Base-by-base conservation (phyloP, 352 stramenopile species). In the Pythium myriotylum region DNA sequence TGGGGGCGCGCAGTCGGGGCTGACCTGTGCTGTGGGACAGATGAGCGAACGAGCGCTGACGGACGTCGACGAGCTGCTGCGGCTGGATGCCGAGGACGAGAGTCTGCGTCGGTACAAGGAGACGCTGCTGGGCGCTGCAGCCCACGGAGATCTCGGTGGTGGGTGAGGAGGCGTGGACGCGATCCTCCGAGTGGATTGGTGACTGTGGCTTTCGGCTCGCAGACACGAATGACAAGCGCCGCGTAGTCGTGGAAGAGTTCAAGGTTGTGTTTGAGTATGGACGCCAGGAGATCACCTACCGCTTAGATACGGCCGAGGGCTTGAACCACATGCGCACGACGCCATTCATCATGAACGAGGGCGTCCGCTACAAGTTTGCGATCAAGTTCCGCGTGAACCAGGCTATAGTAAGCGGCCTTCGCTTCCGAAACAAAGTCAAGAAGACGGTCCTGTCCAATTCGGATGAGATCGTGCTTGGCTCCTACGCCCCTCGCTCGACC, bases 301-400 rank as follows among this genome's bases (percentile, higher is more conserved):
- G 79, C 32, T 59, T 94, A 42, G 81, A 89, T 65, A 94, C 87
- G 10, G 61, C 74, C 0, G 60, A 76, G 24, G 86, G 87, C 16
- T 72, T 94, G 43, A 73, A 84, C 41, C 74, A 88, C 59, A 86
- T 96, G 77, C 62, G 70, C 19, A 78, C 76, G 55, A 92, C 78
- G 37, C 84, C 85, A 39, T 91, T 96, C 51, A 55, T 65, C 7
- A 81, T 96, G 61, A 62, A 77, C 20, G 87, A 96, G 70, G 86
- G 84, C 19, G 76, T 61, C 20, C 86, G 77, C 16, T 96, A 95
- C 71, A 91, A 91, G 39, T 96, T 96, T 47, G 73, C 59, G 4
- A 90, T 96, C 56, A 70, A 67, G 17, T 96, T 96, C 58, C 81
- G 86, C 41, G 87, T 96, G 43, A 94, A 96, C 52, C 80, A 83